These are phyloP conservation scores for Barnettozyma hawaiiensis DNA, from an alignment of 1,139 yeast genomes.

Conservation along the genomic window DNA sequence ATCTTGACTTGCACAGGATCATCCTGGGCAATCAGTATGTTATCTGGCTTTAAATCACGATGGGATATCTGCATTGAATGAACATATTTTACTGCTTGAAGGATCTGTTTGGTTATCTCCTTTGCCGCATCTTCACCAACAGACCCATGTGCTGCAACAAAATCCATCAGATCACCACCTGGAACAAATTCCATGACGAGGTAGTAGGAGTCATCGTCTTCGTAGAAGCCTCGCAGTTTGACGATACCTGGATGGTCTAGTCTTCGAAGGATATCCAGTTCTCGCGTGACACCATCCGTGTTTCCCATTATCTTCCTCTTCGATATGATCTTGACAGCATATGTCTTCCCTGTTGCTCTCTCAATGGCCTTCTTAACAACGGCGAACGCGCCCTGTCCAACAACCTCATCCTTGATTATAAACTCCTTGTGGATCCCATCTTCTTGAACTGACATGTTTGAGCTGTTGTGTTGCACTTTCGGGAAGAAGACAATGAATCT, in stretches of 20 bases:
- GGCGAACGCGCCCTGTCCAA: conserved; percentile 97
- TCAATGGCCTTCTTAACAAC: conserved; percentile 89
- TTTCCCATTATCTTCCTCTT: conserved; percentile 77
- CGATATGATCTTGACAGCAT: conserved; percentile 85
- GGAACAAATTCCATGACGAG: conserved; percentile 92
- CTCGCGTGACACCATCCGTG: conserved; percentile 78
- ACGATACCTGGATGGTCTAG: conserved; percentile 84
- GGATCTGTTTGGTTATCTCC: conserved; percentile 77
- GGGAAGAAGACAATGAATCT: conserved; percentile 57
- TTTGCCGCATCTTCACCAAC: conserved; percentile 87
- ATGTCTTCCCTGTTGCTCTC: conserved; percentile 74
- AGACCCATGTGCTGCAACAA: conserved; percentile 86
- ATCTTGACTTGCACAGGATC: conserved; percentile 87
- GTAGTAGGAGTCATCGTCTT: conserved; percentile 74
- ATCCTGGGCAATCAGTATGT: conserved; percentile 82
- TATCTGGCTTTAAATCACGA: conserved; percentile 90
- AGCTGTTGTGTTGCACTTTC: conserved; percentile 8
- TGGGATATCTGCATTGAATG: conserved; percentile 89
- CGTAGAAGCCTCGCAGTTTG: conserved; percentile 73
- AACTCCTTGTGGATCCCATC: conserved; percentile 63
- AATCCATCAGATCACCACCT: conserved; percentile 97
- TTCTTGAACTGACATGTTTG: conserved; percentile 9
- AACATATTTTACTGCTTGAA: conserved; percentile 80
- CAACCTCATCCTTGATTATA: conserved; percentile 73
- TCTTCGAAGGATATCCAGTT: conserved; percentile 69